Percentiles rank a stretch among this genome's conserved stretches.
These are phyloP conservation scores for Juglanconis juglandina DNA, from an alignment of 2,329 filamentous ascomycete genomes.

Conservation along the genomic window DNA sequence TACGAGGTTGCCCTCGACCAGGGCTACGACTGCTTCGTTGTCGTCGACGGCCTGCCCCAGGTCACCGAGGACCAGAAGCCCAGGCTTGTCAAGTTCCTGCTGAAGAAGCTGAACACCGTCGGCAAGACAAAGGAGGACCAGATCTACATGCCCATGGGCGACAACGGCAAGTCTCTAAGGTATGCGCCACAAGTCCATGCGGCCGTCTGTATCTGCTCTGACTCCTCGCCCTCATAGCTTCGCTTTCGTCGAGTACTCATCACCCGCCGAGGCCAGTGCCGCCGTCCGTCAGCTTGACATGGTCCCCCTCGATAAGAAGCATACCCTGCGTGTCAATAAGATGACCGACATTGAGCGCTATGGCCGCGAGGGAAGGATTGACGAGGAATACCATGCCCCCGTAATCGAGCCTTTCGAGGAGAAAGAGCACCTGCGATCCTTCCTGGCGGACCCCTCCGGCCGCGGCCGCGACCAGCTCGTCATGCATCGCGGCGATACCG, in stretches of 20 bases:
- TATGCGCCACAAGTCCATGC: slow-evolving; percentile 41
- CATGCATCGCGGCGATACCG: slow-evolving; percentile 87
- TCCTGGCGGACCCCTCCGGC: slow-evolving; percentile 74
- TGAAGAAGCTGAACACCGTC: slow-evolving; percentile 85
- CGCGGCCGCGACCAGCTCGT: slow-evolving; percentile 93
- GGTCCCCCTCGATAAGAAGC: slow-evolving; percentile 90
- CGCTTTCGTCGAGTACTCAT: slow-evolving; percentile 95
- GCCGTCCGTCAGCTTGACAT: slow-evolving; percentile 86
- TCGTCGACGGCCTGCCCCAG: slow-evolving; percentile 87
- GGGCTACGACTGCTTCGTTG: slow-evolving; percentile 93
- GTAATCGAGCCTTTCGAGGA: slow-evolving; percentile 80
- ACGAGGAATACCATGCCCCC: slow-evolving; percentile 84
- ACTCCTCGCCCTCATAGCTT: slow-evolving; percentile 55
- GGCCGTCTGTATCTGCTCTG: slow-evolving; percentile 1
- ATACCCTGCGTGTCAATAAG: slow-evolving; percentile 95
- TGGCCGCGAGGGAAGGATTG: slow-evolving; percentile 86
- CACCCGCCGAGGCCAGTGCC: slow-evolving; percentile 81
- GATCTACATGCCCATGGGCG: slow-evolving; percentile 90
- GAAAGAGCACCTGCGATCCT: slow-evolving; percentile 92
- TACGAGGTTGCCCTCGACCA: slow-evolving; percentile 95
- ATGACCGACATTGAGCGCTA: slow-evolving; percentile 96
- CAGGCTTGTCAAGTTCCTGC: slow-evolving; percentile 92
- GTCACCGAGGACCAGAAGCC: slow-evolving; percentile 88
- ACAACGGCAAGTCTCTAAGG: slow-evolving; percentile 82
- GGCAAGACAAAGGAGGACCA: slow-evolving; percentile 83